A percentile compares a stretch with the other conserved stretches of the same genome.
phyloP scores from a whole-genome alignment of 148 eudicot genomes.

The Spergularia marina region DNA sequence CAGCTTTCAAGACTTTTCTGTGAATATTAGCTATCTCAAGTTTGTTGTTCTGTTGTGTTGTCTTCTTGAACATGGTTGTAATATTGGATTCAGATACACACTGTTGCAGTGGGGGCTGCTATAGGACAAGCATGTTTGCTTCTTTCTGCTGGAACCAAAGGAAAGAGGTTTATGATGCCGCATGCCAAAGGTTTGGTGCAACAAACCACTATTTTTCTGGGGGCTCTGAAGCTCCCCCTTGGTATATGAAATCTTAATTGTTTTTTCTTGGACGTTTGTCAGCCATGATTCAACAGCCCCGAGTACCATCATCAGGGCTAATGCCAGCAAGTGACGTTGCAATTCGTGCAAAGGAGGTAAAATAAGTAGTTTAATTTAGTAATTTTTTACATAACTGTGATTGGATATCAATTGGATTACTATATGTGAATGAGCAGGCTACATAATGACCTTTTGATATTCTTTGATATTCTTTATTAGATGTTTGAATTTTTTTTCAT shows the following conservation, averaged over 20 bases:
- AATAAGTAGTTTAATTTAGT: slow-evolving; percentile 2
- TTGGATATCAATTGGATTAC: no score
- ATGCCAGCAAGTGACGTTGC: slow-evolving; percentile 79
- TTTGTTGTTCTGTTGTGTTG: neutral
- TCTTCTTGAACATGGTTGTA: slow-evolving; percentile 12
- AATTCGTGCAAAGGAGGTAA: slow-evolving; percentile 78
- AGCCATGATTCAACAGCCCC: slow-evolving; percentile 83
- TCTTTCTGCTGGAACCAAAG: slow-evolving; percentile 92
- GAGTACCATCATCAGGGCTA: slow-evolving; percentile 69
- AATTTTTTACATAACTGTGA: neutral
- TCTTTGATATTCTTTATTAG: neutral
- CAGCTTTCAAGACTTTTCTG: neutral
- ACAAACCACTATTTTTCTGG: slow-evolving; percentile 8
- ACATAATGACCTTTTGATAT: no score
- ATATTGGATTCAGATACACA: slow-evolving; percentile 56
- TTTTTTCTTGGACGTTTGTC: slow-evolving; percentile 20
- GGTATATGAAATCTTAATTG: slow-evolving; percentile 5
- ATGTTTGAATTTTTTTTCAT: neutral
- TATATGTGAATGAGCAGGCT: no score
- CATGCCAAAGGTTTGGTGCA: slow-evolving; percentile 64
- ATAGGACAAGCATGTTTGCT: slow-evolving; percentile 88
- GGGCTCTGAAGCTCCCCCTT: neutral
- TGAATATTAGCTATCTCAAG: neutral
- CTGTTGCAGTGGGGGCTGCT: slow-evolving; percentile 78
- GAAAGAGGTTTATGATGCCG: slow-evolving; percentile 81